These are phyloP conservation scores for Mycocentrospora acerina DNA, from an alignment of 2,329 filamentous ascomycete species.

Conservation along the genomic window DNA sequence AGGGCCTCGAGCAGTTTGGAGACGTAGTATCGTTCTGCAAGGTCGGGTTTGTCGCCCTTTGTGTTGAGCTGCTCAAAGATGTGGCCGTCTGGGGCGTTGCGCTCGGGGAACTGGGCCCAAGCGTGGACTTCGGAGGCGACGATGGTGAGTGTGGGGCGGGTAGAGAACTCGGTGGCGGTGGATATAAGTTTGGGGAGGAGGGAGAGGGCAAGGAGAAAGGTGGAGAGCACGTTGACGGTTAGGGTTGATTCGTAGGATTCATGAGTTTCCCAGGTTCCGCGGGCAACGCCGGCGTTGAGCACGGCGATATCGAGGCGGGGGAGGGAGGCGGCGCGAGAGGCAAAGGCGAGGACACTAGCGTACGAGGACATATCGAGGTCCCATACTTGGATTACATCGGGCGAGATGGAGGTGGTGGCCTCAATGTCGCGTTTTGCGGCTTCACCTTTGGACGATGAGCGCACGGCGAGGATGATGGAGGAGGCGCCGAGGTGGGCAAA, in stretches of 20 bases:
- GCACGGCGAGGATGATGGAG: constrained; percentile 50
- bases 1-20: constrained; percentile 39
- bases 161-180: constrained; percentile 24
- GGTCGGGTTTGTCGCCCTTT: constrained; percentile 9
- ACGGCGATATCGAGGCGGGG: constrained; percentile 40
- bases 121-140: constrained; percentile 37
- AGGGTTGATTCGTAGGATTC: constrained; percentile 35
- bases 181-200: constrained; percentile 29
- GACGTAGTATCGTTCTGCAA: constrained; percentile 23
- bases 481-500: constrained; percentile 43
- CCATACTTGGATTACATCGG: constrained; percentile 48
- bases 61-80: constrained; percentile 32
- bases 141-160: constrained; percentile 31
- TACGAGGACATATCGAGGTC: constrained; percentile 47
- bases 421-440: constrained; percentile 46
- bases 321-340: constrained; percentile 21
- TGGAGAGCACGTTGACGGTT: constrained; percentile 45
- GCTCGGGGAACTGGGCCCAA: constrained; percentile 27
- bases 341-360: constrained; percentile 41
- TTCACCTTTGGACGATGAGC: constrained; percentile 48
- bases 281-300: constrained; percentile 43
- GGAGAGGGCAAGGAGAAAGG: constrained; percentile 38
- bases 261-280: constrained; percentile 21
- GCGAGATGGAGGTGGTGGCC: constrained; percentile 25
- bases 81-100: constrained; percentile 20